A percentile compares a stretch with the other conserved stretches of the same genome.
Conservation (phyloP, 768 basidiomycete species). For the Calocera cornea region DNA sequence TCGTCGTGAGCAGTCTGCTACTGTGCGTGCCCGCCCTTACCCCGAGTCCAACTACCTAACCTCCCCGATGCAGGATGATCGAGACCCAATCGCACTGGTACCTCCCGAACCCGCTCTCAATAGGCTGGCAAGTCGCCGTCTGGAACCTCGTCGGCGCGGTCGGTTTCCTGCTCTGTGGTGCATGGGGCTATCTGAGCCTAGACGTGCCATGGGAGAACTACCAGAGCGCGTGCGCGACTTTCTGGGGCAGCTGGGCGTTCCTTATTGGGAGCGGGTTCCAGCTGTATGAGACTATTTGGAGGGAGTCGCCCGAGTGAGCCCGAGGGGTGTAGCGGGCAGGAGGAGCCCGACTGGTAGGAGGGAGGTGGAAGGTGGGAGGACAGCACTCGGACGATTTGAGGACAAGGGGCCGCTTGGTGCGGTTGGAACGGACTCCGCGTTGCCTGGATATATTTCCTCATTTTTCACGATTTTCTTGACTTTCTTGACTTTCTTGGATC, state of each 20-base stretch:
- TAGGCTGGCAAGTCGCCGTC: slow-evolving; percentile 42
- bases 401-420: too few relatives aligned
- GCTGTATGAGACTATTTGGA: slow-evolving; percentile 31
- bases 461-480: too few relatives aligned
- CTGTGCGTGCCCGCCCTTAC: not conserved
- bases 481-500: too few relatives aligned
- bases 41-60: not conserved
- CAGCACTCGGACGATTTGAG: too few relatives aligned
- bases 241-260: slow-evolving; percentile 50
- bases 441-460: too few relatives aligned
- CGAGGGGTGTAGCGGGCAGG: too few relatives aligned
- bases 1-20: slow-evolving; percentile 34
- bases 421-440: too few relatives aligned
- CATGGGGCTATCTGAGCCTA: slow-evolving; percentile 34
- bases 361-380: too few relatives aligned
- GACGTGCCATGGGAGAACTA: slow-evolving; percentile 29
- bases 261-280: slow-evolving; percentile 45
- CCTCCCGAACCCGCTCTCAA: slow-evolving; percentile 28
- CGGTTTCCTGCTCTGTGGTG: slow-evolving; percentile 47
- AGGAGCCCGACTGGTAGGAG: too few relatives aligned
- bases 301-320: not conserved
- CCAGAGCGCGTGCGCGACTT: slow-evolving; percentile 41
- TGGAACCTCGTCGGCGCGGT: slow-evolving; percentile 50
- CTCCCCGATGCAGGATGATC: slow-evolving; percentile 27
- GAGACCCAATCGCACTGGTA: slow-evolving; percentile 47